Evolutionary conservation across 805 yeast species (phyloP).

Genomic region (Saccharomycopsis capsularis): DNA sequence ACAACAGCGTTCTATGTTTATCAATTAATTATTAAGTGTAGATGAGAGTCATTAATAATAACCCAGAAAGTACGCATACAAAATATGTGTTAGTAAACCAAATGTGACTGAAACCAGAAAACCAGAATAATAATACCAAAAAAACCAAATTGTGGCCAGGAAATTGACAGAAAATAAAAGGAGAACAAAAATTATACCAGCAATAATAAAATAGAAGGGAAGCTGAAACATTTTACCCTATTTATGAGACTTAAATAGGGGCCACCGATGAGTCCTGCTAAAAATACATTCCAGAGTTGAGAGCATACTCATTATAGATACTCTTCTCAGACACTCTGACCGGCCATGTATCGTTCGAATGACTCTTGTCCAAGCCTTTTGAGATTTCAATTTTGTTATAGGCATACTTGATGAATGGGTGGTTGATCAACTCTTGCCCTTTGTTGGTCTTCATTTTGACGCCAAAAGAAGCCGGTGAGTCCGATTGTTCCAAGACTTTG

Average conservation of each 20-base stretch:
- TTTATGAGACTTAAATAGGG: background rate
- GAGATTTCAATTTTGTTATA: constrained; percentile 11
- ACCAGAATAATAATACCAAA: background rate
- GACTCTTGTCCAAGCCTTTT: background rate
- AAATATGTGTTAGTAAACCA: too few species aligned
- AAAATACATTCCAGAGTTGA: constrained; percentile 2
- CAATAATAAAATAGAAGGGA: too few species aligned
- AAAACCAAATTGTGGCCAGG: background rate
- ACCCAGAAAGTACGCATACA: too few species aligned
- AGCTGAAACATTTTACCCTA: background rate
- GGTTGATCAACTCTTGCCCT: constrained; percentile 4
- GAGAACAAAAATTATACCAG: background rate
- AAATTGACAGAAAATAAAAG: background rate
- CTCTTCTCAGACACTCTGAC: constrained; percentile 2
- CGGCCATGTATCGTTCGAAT: constrained; percentile 5
- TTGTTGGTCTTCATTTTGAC: constrained; percentile 3
- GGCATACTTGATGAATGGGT: constrained; percentile 14
- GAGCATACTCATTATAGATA: constrained; percentile 12
- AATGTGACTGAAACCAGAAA: background rate
- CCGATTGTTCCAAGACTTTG: background rate
- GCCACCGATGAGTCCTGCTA: too few species aligned
- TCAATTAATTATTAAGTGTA: too few species aligned
- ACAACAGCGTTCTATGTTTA: too few species aligned
- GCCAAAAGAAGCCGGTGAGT: background rate
- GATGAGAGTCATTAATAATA: too few species aligned